Evolutionary conservation across 345 rosid genomes (phyloP).

Genomic region (Gossypium turneri): DNA sequence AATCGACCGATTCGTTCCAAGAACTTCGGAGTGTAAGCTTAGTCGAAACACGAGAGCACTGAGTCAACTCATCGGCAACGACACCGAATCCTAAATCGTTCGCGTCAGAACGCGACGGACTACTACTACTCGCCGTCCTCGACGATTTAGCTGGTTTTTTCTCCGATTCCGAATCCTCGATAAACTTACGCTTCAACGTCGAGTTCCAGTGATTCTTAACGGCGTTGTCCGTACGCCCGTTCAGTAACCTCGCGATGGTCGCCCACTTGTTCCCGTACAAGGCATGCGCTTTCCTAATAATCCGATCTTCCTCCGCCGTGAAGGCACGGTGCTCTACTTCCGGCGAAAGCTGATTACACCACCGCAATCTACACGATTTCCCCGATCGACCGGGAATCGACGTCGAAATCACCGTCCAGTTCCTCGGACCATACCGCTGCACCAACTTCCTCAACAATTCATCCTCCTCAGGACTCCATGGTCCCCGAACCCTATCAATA

Average conservation of each 20-base stretch:
- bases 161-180: slow-evolving; percentile 25
- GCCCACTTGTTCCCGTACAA: slow-evolving; percentile 61
- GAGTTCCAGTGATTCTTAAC: slow-evolving; percentile 68
- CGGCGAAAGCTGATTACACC: slow-evolving; percentile 68
- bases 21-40: slow-evolving; percentile 41
- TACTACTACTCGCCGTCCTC: slow-evolving; percentile 19
- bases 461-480: slow-evolving; percentile 67
- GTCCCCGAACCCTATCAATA: slow-evolving; percentile 26
- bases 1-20: slow-evolving; percentile 24
- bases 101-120: slow-evolving; percentile 34
- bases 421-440: slow-evolving; percentile 39
- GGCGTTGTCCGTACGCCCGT: slow-evolving; percentile 58
- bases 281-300: slow-evolving; percentile 48
- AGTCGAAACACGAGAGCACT: slow-evolving; percentile 23
- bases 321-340: slow-evolving; percentile 53
- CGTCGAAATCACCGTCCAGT: slow-evolving; percentile 51
- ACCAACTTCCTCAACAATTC: slow-evolving; percentile 38
- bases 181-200: slow-evolving; percentile 41
- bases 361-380: slow-evolving; percentile 60
- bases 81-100: slow-evolving; percentile 32
- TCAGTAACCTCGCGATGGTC: slow-evolving; percentile 47
- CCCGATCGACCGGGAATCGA: slow-evolving; percentile 56
- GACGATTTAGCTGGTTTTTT: slow-evolving; percentile 13
- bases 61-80: background rate
- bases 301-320: slow-evolving; percentile 47